Percentiles rank a stretch among this genome's conserved stretches.
phyloP scores from a whole-genome alignment of 441 rosid species.

The Erysimum cheiri region DNA sequence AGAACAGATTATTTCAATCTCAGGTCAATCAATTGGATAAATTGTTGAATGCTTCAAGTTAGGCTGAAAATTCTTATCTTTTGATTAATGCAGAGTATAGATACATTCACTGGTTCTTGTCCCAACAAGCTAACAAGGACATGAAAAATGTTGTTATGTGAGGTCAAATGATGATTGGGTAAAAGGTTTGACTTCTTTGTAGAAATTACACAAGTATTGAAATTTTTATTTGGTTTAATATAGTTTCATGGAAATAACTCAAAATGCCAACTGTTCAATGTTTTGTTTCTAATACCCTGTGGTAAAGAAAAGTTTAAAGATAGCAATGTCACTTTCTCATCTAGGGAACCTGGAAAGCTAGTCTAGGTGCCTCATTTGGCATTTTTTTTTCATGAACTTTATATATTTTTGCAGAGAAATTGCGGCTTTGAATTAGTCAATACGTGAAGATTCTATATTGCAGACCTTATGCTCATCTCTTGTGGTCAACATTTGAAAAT shows the following conservation, averaged over 20 bases:
- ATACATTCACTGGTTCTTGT: neutral
- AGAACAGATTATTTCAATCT: neutral
- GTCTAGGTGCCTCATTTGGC: neutral
- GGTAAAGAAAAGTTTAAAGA: neutral
- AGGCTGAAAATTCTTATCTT: neutral
- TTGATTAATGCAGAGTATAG: neutral
- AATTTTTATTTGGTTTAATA: neutral
- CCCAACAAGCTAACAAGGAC: neutral
- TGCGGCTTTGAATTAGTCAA: neutral
- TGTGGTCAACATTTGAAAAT: slow-evolving; percentile 9
- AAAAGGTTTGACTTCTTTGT: neutral
- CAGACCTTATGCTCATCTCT: neutral
- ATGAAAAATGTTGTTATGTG: neutral
- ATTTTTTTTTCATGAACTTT: neutral
- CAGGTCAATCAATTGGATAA: neutral
- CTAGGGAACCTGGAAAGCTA: neutral
- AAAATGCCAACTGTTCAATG: neutral
- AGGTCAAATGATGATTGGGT: neutral
- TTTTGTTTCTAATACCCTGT: neutral
- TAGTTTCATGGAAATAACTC: too few species aligned
- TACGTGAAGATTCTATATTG: neutral
- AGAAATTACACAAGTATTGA: neutral
- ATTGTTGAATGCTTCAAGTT: neutral
- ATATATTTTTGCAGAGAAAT: neutral
- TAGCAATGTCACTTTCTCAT: neutral